phyloP scores from a whole-genome alignment of 2,329 filamentous ascomycete genomes.

The Trichoderma atrobrunneum region DNA sequence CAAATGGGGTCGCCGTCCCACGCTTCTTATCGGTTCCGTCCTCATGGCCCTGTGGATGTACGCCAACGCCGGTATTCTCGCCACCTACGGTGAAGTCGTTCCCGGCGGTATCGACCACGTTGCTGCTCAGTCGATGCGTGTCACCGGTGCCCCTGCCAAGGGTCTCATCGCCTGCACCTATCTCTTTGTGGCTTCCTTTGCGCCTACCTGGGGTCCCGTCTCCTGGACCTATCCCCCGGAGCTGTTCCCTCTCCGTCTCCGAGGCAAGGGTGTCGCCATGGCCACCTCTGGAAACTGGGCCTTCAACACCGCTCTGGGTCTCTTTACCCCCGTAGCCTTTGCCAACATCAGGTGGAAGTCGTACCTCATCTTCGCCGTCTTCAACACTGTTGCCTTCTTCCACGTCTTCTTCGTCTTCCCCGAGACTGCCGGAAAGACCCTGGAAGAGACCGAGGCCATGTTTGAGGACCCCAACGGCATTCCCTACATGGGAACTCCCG shows the following conservation, averaged over 20 bases:
- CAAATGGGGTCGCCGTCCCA: slow-evolving; percentile 68
- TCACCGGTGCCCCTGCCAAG: slow-evolving; percentile 47
- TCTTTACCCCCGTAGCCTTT: slow-evolving; percentile 29
- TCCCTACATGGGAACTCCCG: slow-evolving; percentile 31
- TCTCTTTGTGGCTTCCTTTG: slow-evolving; percentile 54
- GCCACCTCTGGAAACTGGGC: slow-evolving; percentile 46
- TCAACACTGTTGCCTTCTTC: slow-evolving; percentile 48
- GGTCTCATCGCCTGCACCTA: slow-evolving; percentile 67
- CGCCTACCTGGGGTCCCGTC: slow-evolving; percentile 48
- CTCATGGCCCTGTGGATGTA: slow-evolving; percentile 64
- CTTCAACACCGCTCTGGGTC: slow-evolving; percentile 36
- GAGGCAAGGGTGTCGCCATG: slow-evolving; percentile 53
- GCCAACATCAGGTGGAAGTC: slow-evolving; percentile 34
- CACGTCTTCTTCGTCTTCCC: slow-evolving; percentile 56
- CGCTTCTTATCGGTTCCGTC: slow-evolving; percentile 63
- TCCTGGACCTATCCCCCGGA: slow-evolving; percentile 60
- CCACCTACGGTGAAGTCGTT: slow-evolving; percentile 41
- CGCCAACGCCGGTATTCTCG: slow-evolving; percentile 52
- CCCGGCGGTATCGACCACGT: slow-evolving; percentile 47
- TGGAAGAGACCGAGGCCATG: slow-evolving; percentile 52
- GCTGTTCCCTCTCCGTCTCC: slow-evolving; percentile 45
- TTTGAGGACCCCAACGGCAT: slow-evolving; percentile 41
- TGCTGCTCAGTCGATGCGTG: slow-evolving; percentile 47
- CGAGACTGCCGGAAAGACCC: slow-evolving; percentile 53
- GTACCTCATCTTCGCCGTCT: slow-evolving; percentile 47